A percentile compares a stretch with the other conserved stretches of the same genome.
Conservation (phyloP, 2,329 filamentous ascomycete genomes). For the Dothideomycetes sp. region DNA sequence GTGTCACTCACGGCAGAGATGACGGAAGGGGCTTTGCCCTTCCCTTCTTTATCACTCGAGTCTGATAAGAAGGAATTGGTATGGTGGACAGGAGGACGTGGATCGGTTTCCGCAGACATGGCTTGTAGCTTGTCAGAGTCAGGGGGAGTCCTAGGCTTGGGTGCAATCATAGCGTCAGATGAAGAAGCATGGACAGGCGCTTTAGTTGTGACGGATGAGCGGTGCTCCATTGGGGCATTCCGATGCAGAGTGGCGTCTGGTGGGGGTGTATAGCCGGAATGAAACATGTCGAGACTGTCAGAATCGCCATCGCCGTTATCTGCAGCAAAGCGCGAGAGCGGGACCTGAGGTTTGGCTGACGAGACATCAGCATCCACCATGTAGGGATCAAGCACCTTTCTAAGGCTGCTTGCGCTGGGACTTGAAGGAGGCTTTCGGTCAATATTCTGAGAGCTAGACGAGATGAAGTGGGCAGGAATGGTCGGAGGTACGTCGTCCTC, state of each 20-base stretch:
- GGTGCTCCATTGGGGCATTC: conserved; percentile 13
- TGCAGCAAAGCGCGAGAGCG: conserved; percentile 17
- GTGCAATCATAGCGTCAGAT: neutral
- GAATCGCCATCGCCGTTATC: conserved; percentile 19
- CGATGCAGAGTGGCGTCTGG: conserved; percentile 57
- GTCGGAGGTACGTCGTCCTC: conserved; percentile 55
- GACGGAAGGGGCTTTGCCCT: conserved; percentile 20
- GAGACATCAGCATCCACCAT: conserved; percentile 29
- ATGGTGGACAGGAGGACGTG: conserved; percentile 6
- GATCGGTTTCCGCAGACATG: conserved; percentile 14
- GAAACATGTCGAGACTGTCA: conserved; percentile 50
- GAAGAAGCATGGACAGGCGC: neutral
- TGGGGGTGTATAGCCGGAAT: conserved; percentile 63
- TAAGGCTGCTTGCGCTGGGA: conserved; percentile 62
- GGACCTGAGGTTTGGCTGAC: conserved; percentile 14
- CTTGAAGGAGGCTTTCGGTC: conserved; percentile 37
- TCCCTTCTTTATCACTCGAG: conserved; percentile 41
- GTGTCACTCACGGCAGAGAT: conserved; percentile 6
- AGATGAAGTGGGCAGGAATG: conserved; percentile 30
- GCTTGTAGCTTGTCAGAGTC: conserved; percentile 19
- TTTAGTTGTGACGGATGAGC: neutral
- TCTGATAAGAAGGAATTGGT: conserved; percentile 39
- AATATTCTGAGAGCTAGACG: conserved; percentile 15
- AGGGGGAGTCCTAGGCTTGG: conserved; percentile 15
- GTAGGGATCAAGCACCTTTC: conserved; percentile 81